Percentiles rank a stretch among this genome's conserved stretches.
Evolutionary conservation across 73 alveolate genomes (phyloP).

Genomic region (Durusdinium trenchii): DNA sequence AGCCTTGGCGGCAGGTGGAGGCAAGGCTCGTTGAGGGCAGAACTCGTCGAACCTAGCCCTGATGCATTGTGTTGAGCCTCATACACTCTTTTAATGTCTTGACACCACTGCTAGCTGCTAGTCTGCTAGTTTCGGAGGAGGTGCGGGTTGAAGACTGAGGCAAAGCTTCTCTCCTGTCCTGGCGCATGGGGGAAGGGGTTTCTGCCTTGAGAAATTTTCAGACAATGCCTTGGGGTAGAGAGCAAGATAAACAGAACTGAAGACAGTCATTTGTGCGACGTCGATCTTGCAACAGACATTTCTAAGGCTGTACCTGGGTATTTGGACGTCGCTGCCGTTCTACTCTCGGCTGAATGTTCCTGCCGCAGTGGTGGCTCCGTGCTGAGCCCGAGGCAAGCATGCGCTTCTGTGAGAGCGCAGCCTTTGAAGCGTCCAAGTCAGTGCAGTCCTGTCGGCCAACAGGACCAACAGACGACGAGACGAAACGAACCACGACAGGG

Average conservation of each 20-base stretch:
- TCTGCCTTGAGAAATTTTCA: not conserved
- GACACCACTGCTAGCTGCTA: too few species aligned
- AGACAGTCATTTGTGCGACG: too few species aligned
- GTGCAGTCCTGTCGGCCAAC: constrained; percentile 64
- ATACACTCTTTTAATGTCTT: too few species aligned
- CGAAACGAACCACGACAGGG: too few species aligned
- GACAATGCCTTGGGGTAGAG: not conserved
- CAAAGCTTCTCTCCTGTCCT: constrained; percentile 49
- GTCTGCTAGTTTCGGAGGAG: not conserved
- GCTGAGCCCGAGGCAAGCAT: constrained; percentile 52
- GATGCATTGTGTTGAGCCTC: too few species aligned
- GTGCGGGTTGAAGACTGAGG: not conserved
- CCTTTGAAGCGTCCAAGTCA: constrained; percentile 54
- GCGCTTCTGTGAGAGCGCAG: constrained; percentile 85
- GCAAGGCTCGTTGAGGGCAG: too few species aligned
- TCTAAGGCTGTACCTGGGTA: constrained; percentile 69
- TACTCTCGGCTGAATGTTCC: not conserved
- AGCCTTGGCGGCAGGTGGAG: constrained; percentile 37
- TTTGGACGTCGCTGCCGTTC: constrained; percentile 61
- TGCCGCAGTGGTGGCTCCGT: not conserved
- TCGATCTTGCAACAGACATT: too few species aligned
- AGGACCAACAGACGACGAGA: constrained; percentile 9
- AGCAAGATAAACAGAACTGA: not conserved
- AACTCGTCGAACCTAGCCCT: too few species aligned
- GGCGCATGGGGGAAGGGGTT: constrained; percentile 79